Evolutionary conservation across 2,329 filamentous ascomycete genomes (phyloP).

Genomic region (Pseudogymnoascus sp.): DNA sequence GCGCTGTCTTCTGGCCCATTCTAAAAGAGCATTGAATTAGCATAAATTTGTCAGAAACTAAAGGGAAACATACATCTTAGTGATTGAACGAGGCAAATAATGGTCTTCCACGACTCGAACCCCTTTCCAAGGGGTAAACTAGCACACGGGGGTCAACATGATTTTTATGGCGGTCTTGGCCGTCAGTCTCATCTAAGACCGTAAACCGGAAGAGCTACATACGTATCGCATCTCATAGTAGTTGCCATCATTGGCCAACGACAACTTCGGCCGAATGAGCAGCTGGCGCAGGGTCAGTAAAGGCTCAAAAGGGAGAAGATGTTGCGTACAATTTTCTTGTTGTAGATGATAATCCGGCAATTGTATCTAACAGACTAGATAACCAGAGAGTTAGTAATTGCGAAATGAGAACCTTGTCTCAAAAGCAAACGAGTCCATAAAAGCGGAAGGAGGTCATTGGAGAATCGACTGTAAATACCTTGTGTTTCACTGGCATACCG

Average conservation of each 20-base stretch:
- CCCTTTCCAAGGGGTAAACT: conserved; percentile 55
- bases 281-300: background rate
- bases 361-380: conserved; percentile 43
- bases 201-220: background rate
- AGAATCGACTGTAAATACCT: conserved; percentile 39
- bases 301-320: background rate
- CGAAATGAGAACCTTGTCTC: background rate
- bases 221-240: conserved; percentile 42
- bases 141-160: conserved; percentile 29
- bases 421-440: background rate
- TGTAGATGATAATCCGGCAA: conserved; percentile 53
- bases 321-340: conserved; percentile 52
- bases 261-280: conserved; percentile 64
- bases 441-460: background rate
- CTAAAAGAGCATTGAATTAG: background rate
- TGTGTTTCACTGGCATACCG: conserved; percentile 53
- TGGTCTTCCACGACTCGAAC: conserved; percentile 54
- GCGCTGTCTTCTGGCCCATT: conserved; percentile 36
- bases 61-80: conserved; percentile 38
- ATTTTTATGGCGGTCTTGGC: background rate
- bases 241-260: conserved; percentile 63
- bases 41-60: background rate
- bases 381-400: background rate
- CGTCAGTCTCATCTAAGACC: background rate
- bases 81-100: conserved; percentile 50